Percentiles rank a stretch among this genome's conserved stretches.
Evolutionary conservation across 352 stramenopile species (phyloP).

Genomic region (Phytophthora agathidicida): DNA sequence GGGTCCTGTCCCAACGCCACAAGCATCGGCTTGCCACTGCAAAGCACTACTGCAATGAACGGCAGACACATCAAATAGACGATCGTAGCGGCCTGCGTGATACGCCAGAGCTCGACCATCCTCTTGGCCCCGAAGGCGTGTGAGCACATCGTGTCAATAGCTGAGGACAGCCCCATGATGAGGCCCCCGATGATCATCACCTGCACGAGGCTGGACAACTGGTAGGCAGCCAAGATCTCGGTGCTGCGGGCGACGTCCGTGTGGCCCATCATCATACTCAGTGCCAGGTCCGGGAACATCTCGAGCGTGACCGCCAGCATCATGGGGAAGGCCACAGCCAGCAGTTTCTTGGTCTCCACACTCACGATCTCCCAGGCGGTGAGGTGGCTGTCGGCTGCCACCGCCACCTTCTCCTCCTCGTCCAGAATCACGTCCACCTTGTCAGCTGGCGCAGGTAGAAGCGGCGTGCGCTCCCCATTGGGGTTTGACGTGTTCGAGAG

Average conservation of each 20-base stretch:
- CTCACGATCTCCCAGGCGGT: slow-evolving; percentile 40
- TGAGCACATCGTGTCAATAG: slow-evolving; percentile 70
- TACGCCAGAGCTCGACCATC: slow-evolving; percentile 64
- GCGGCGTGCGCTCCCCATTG: slow-evolving; percentile 27
- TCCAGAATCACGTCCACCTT: slow-evolving; percentile 45
- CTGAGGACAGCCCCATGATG: slow-evolving; percentile 57
- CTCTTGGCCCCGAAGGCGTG: slow-evolving; percentile 70
- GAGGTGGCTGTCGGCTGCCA: slow-evolving; percentile 27
- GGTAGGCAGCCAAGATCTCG: slow-evolving; percentile 63
- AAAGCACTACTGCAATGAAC: slow-evolving; percentile 42
- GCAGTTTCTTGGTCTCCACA: slow-evolving; percentile 38
- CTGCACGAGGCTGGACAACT: slow-evolving; percentile 54
- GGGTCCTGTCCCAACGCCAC: slow-evolving; percentile 58
- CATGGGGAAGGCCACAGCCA: slow-evolving; percentile 47
- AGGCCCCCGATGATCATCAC: slow-evolving; percentile 56
- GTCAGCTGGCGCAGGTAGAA: slow-evolving; percentile 30
- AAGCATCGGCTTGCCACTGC: slow-evolving; percentile 54
- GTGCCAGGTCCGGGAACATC: slow-evolving; percentile 49
- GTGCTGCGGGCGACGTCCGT: slow-evolving; percentile 52
- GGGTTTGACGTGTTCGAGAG: slow-evolving; percentile 1
- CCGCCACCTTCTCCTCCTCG: slow-evolving; percentile 41
- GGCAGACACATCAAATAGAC: slow-evolving; percentile 48
- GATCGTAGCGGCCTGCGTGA: slow-evolving; percentile 62
- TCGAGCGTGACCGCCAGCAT: slow-evolving; percentile 57
- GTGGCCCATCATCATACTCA: slow-evolving; percentile 72